Evolutionary conservation across 108 stramenopile species (phyloP), one percentile per base, ranked within the genome.

Genomic region (Skeletonema grethae): DNA sequence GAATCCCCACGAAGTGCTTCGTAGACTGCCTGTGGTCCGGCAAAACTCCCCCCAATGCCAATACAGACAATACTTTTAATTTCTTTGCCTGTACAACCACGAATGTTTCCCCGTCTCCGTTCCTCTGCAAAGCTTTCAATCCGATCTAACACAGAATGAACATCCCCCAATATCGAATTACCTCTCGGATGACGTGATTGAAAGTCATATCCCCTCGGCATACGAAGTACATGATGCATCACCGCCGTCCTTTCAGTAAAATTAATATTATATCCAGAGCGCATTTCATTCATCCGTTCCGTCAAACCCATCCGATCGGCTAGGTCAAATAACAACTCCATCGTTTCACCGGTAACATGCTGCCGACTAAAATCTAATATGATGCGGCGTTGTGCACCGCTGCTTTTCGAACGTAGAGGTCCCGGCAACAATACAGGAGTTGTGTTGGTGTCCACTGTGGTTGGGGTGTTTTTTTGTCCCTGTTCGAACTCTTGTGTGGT

Each of bases 351-450:
- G 18, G 91, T 95, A 16, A 98, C 95, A 53, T 96, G 91, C 71
- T 99, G 99, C 25, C 99, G 87, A 39, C 88, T 88, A 79, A 97
- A 99, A 73, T 99, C 99, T 62, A 99, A 72, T 41, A 96, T 73
- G 35, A 99, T 94, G 38, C 85, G 87, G 15, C 91, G 80, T 73
- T 73, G 58, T 9, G 18, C 22, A n/a, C 50, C 50, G 9, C 60
- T 61, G 60, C 38, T 61, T 61, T 32, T 61, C 4, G 34, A 20
- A 11, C 60, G 60, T 7, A 36, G 60, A 20, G 35, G 34, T 8
- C 60, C 60, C 60, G 35, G 34, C 16, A 61, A 18, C 18, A 61
- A 57, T 6, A 72, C 15, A 1, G 35, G 34, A 32, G 55, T 28
- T 28, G 25, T 46, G 7, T 24, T 31, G 16, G 22, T 13, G 29